Evolutionary conservation across 257 asterid genomes (phyloP), one percentile per base, ranked within the genome.

Genomic region (Craterostigma plantagineum): DNA sequence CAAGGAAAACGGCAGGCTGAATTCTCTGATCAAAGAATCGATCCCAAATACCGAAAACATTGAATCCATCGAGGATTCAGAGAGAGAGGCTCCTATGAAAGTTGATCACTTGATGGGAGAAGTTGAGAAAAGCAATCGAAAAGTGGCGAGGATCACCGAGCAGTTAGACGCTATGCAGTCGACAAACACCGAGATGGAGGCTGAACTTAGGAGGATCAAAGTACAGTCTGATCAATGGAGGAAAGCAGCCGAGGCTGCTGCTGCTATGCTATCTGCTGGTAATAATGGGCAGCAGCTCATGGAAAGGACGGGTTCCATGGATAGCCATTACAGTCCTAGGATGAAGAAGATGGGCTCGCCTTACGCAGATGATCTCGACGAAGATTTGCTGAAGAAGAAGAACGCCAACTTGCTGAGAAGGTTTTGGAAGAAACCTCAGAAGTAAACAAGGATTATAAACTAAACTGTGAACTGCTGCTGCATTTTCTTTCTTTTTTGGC

Each of bases 181-280:
- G 10, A 59, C 70, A 12, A 75, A 75, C 35, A 55, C 67, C 8
- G 92, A 79, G 52, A 61, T 79, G 79, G 92, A 75, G 57, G 63
- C 64, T 0, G 92, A 72, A 56, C 18, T 75, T 11, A 69, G 83
- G 58, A 71, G 67, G 75, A 57, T 75, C 12, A 71, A 66, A 46
- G 81, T 78, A 50, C 92, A 75, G 55, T 67, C 75, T 6, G 71
- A 75, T 35, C 92, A 78, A 63, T 78, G 86, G 79, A 66, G 86
- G 53, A 78, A 78, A 57, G 92, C 92, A n/a, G 92, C 92, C 3
- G 92, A 78, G 56, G 77, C 76, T 10, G 86, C 92, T 9, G 70
- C 92, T 0, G 59, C 79, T 11, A 78, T 78, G 70, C 64, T 79
- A 30, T 64, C 82, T 16, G 45, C 69, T 2, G 87, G 79, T 17